phyloP scores from a whole-genome alignment of 2,329 filamentous ascomycete genomes.

The Curvularia lunata region DNA sequence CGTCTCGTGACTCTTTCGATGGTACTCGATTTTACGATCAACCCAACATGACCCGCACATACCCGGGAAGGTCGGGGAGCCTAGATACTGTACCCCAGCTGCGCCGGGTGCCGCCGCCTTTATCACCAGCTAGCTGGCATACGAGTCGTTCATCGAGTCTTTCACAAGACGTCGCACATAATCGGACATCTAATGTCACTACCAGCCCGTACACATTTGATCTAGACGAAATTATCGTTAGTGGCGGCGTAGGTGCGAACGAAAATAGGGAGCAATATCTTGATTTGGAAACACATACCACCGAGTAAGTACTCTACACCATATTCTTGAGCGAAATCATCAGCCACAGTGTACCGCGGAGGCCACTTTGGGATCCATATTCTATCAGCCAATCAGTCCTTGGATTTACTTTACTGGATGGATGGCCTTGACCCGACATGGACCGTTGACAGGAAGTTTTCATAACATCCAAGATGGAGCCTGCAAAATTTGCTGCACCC shows the following conservation, averaged over 20 bases:
- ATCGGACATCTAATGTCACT: not conserved
- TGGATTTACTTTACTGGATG: not conserved
- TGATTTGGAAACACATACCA: slow-evolving; percentile 1
- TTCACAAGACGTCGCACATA: not conserved
- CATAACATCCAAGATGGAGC: not conserved
- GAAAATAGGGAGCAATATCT: not conserved
- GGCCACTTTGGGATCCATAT: not conserved
- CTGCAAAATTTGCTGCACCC: too few relatives aligned
- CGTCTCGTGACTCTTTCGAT: slow-evolving; percentile 4
- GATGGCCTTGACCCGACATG: not conserved
- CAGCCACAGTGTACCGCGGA: not conserved
- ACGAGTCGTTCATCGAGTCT: not conserved
- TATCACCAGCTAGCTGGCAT: not conserved
- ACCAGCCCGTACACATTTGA: slow-evolving; percentile 6
- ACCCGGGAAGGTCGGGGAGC: slow-evolving; percentile 10
- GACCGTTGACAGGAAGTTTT: not conserved
- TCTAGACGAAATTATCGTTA: not conserved
- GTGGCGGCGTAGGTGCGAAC: not conserved
- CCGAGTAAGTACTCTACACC: slow-evolving; percentile 17
- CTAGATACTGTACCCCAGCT: slow-evolving; percentile 3
- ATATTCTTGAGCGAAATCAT: slow-evolving; percentile 8
- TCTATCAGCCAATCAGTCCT: too few relatives aligned
- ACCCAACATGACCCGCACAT: slow-evolving; percentile 15
- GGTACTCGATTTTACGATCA: not conserved
- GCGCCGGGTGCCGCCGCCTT: not conserved